Evolutionary conservation across 2,329 filamentous ascomycete genomes (phyloP).

Genomic region (Penicillium sp.): DNA sequence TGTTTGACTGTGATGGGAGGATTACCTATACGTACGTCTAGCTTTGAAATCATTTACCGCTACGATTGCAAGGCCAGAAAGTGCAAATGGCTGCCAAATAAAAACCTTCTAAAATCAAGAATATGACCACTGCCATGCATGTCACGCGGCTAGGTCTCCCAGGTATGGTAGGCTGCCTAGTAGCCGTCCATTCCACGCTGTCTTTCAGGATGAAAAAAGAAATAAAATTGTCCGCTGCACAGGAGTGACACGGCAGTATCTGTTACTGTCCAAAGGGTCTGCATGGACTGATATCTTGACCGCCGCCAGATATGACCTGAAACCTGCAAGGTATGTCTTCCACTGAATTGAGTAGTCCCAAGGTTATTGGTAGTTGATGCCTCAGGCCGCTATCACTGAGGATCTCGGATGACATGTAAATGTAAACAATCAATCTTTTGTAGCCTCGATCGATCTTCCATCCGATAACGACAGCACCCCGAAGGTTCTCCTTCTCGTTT

Average conservation of each 20-base stretch:
- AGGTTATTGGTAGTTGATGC: conserved; percentile 6
- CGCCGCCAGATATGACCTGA: neutral
- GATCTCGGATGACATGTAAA: conserved; percentile 16
- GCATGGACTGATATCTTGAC: no score
- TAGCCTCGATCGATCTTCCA: conserved; percentile 8
- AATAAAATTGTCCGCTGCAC: neutral
- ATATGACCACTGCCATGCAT: neutral
- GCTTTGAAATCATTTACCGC: neutral
- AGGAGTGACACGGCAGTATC: neutral
- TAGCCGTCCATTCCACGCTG: neutral
- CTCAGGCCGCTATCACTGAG: conserved; percentile 20
- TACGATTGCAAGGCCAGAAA: neutral
- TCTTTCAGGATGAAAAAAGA: neutral
- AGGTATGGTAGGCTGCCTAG: neutral
- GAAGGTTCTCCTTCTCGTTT: neutral
- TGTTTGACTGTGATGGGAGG: neutral
- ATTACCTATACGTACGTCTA: neutral
- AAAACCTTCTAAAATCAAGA: neutral
- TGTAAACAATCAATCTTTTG: conserved; percentile 23
- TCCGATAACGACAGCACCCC: conserved; percentile 1
- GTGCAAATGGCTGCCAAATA: no score
- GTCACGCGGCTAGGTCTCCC: conserved; percentile 4
- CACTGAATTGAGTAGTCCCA: neutral
- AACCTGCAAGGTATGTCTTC: neutral
- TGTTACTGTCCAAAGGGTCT: neutral